Conservation (phyloP, 1,284 basidiomycete species). For the Puccinia coronata region DNA sequence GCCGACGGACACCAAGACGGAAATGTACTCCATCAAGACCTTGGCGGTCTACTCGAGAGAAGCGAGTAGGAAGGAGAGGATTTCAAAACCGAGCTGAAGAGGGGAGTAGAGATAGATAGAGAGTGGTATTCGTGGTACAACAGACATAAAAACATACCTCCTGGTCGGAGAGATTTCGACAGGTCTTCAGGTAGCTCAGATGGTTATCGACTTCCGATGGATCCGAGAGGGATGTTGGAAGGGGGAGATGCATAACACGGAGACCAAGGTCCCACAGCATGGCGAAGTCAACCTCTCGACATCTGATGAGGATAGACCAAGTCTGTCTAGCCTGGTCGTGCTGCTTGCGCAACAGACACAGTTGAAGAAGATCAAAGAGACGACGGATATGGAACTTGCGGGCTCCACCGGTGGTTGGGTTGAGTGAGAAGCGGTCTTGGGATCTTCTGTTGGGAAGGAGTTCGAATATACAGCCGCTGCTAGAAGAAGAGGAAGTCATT, state of each 20-base stretch:
- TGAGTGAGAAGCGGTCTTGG: slow-evolving; percentile 13
- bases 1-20: neutral
- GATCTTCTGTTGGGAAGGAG: neutral
- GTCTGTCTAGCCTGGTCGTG: slow-evolving; percentile 7
- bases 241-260: slow-evolving; percentile 25
- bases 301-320: slow-evolving; percentile 32
- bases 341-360: slow-evolving; percentile 18
- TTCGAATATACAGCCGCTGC: slow-evolving; percentile 6
- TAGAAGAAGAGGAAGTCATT: neutral
- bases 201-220: neutral
- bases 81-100: too few species aligned
- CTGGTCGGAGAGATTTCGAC: slow-evolving; percentile 14
- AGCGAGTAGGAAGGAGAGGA: neutral
- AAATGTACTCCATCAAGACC: slow-evolving; percentile 37
- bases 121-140: too few species aligned
- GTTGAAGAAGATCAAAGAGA: slow-evolving; percentile 41
- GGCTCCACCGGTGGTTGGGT: slow-evolving; percentile 20
- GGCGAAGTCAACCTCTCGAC: slow-evolving; percentile 33
- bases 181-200: slow-evolving; percentile 30
- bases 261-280: slow-evolving; percentile 43
- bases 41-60: slow-evolving; percentile 6
- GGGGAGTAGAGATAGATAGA: neutral
- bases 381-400: slow-evolving; percentile 39
- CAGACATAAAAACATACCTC: slow-evolving; percentile 30
- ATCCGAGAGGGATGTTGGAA: neutral